These are phyloP conservation scores for Agaricales sp. DNA, from an alignment of 1,284 basidiomycete genomes.

Conservation along the genomic window DNA sequence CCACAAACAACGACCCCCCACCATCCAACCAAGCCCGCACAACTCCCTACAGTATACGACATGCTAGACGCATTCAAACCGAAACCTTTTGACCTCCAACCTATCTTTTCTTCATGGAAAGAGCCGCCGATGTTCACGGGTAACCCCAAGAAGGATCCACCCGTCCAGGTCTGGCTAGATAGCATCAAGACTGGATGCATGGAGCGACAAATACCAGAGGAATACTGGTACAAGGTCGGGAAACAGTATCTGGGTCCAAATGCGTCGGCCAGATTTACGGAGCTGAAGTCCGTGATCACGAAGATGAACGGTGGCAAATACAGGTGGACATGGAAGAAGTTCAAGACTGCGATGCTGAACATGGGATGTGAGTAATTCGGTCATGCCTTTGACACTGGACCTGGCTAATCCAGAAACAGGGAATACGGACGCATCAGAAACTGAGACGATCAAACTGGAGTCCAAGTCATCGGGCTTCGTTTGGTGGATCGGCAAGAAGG, in stretches of 20 bases:
- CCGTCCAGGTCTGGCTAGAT: slow-evolving; percentile 60
- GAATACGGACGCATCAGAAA: slow-evolving; percentile 44
- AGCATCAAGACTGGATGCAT: slow-evolving; percentile 57
- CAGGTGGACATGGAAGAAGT: slow-evolving; percentile 72
- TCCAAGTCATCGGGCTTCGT: slow-evolving; percentile 43
- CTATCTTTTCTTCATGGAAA: background rate
- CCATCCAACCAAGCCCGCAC: too few species aligned
- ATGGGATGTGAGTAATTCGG: slow-evolving; percentile 57
- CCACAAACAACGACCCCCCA: too few species aligned
- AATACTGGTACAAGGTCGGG: slow-evolving; percentile 70
- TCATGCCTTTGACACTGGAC: slow-evolving; percentile 4
- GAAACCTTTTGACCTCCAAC: background rate
- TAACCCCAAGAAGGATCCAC: slow-evolving; percentile 52
- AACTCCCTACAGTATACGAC: background rate
- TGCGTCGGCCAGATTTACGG: slow-evolving; percentile 45
- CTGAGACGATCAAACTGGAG: slow-evolving; percentile 50
- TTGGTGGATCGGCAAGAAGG: slow-evolving; percentile 33
- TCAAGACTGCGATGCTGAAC: slow-evolving; percentile 62
- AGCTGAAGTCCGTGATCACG: slow-evolving; percentile 59
- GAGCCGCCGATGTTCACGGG: slow-evolving; percentile 21
- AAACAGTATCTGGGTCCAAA: slow-evolving; percentile 60
- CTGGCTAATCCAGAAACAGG: slow-evolving; percentile 26
- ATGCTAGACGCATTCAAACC: background rate
- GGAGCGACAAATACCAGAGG: slow-evolving; percentile 57
- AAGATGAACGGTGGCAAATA: slow-evolving; percentile 67